Percentiles rank a stretch among this genome's conserved stretches.
Evolutionary conservation across 352 stramenopile genomes (phyloP).

Genomic region (Globisporangium okanoganense): DNA sequence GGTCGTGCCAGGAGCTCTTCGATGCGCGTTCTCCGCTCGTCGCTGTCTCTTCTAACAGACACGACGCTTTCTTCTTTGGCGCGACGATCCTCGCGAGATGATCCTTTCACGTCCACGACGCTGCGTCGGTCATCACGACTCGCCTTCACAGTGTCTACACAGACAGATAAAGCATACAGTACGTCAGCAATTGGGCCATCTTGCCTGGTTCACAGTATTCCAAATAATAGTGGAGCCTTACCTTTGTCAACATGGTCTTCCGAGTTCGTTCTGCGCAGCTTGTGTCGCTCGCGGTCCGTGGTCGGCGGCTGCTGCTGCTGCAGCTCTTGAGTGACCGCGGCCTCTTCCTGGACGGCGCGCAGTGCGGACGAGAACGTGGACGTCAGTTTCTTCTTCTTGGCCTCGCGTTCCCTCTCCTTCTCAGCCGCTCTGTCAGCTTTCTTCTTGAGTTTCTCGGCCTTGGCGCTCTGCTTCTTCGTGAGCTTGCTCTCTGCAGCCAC

Average conservation of each 20-base stretch:
- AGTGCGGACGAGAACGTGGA: neutral
- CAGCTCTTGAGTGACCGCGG: neutral
- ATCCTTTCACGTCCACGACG: neutral
- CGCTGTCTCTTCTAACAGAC: neutral
- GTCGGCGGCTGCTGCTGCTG: neutral
- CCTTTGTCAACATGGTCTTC: neutral
- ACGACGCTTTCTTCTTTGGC: conserved; percentile 6
- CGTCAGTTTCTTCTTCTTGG: conserved; percentile 1
- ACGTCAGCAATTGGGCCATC: neutral
- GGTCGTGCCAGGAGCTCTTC: conserved; percentile 1
- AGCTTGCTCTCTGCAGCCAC: neutral
- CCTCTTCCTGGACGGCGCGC: neutral
- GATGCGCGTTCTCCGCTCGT: conserved; percentile 16
- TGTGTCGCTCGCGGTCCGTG: neutral
- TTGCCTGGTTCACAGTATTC: neutral
- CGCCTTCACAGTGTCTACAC: neutral
- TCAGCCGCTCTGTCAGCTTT: neutral
- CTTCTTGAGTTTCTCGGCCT: conserved; percentile 10
- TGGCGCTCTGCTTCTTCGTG: conserved; percentile 6
- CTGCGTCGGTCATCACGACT: neutral
- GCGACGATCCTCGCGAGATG: neutral
- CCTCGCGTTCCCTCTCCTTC: neutral
- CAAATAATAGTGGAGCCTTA: neutral
- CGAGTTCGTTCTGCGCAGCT: neutral
- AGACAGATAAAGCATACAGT: neutral